These are phyloP conservation scores for Cetradonia linearis DNA, from an alignment of 495 filamentous ascomycete species.

Conservation along the genomic window DNA sequence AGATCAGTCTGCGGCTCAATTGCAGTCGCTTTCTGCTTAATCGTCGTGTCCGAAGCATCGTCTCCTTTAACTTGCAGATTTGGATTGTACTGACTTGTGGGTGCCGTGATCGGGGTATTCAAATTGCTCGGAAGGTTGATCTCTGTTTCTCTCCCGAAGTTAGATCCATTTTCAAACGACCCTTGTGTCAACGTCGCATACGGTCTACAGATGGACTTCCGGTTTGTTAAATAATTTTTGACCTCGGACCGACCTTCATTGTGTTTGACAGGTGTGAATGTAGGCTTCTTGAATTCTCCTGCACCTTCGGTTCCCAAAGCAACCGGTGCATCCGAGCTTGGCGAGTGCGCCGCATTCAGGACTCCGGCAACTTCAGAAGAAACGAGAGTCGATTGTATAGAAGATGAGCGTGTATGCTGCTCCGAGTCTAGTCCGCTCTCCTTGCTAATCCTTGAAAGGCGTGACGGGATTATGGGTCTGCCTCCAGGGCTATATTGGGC, in stretches of 20 bases:
- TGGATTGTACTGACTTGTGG: conserved; percentile 15
- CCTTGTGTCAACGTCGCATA: conserved; percentile 24
- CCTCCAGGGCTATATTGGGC: conserved; percentile 40
- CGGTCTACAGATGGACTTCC: conserved; percentile 21
- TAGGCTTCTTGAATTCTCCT: conserved; percentile 25
- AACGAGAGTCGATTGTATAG: neutral
- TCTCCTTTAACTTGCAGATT: neutral
- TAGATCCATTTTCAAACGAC: conserved; percentile 16
- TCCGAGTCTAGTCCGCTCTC: neutral
- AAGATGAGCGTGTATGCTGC: conserved; percentile 5
- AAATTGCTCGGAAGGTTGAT: neutral
- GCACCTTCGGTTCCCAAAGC: neutral
- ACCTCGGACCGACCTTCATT: conserved; percentile 34
- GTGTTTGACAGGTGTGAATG: conserved; percentile 40
- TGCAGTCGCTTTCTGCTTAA: conserved; percentile 9
- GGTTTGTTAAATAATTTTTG: conserved; percentile 21
- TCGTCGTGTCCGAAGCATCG: neutral
- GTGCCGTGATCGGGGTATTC: conserved; percentile 5
- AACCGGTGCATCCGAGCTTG: conserved; percentile 6
- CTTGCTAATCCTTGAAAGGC: neutral
- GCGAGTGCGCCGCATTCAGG: neutral
- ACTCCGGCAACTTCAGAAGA: neutral
- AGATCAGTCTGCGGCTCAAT: conserved; percentile 17
- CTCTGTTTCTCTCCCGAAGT: conserved; percentile 8
- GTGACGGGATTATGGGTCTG: conserved; percentile 32